These are phyloP conservation scores for Diaporthe capsici DNA, from an alignment of 2,329 filamentous ascomycete genomes.

Conservation along the genomic window DNA sequence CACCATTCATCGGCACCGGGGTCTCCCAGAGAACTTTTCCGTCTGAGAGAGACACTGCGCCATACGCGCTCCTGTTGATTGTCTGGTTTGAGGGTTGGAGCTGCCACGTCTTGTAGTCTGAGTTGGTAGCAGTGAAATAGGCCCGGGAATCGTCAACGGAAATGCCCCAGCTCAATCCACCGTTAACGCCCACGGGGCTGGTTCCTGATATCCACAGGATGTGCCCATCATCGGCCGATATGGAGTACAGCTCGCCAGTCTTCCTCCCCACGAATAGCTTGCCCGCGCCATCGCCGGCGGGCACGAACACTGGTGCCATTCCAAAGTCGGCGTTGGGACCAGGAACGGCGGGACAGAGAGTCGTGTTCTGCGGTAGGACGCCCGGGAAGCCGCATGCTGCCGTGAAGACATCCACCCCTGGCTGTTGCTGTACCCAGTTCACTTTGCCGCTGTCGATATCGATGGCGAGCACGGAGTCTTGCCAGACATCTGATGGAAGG, in stretches of 20 bases:
- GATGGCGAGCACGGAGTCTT: background rate
- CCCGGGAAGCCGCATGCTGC: background rate
- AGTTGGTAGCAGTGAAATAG: constrained; percentile 8
- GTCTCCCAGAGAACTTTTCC: background rate
- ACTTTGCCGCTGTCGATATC: background rate
- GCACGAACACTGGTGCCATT: background rate
- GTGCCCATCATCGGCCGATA: background rate
- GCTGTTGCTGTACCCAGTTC: background rate
- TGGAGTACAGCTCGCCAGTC: background rate
- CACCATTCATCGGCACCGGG: background rate
- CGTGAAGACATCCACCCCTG: background rate
- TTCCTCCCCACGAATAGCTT: background rate
- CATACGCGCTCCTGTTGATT: background rate
- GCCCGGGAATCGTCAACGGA: background rate
- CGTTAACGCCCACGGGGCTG: background rate
- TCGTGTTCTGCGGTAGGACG: background rate
- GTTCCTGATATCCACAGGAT: background rate
- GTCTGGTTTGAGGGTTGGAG: background rate
- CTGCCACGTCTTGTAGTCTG: background rate
- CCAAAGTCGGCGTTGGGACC: background rate
- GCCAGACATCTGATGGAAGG: background rate
- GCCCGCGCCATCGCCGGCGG: background rate
- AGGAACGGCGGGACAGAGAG: background rate
- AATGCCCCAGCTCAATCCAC: background rate
- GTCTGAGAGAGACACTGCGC: background rate